Percentiles rank a stretch among this genome's conserved stretches.
These are phyloP conservation scores for Cercospora beticola DNA, from an alignment of 2,329 filamentous ascomycete species.

Conservation along the genomic window DNA sequence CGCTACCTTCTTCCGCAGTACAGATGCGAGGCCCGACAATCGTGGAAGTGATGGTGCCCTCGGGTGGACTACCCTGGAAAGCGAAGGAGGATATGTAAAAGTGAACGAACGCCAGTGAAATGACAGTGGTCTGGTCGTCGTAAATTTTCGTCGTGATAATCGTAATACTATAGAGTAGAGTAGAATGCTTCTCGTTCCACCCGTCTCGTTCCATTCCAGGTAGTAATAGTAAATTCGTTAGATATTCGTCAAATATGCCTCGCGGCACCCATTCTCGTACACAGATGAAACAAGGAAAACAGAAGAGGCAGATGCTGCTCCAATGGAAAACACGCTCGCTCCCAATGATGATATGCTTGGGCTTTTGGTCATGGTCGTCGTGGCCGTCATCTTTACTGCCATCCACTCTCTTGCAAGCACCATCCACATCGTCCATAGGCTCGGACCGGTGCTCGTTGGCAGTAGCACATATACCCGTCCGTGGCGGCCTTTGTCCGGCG, in stretches of 20 bases:
- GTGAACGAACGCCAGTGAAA: background rate
- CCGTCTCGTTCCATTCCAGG: too few relatives aligned
- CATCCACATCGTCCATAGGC: constrained; percentile 46
- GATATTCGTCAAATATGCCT: constrained; percentile 25
- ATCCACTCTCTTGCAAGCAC: constrained; percentile 47
- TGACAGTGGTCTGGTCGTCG: background rate
- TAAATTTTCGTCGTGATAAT: background rate
- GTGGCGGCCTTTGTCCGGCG: constrained; percentile 1
- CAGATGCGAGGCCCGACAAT: too few relatives aligned
- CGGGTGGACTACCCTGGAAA: too few relatives aligned
- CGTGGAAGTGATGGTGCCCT: too few relatives aligned
- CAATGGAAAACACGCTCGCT: background rate
- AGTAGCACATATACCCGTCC: constrained; percentile 34
- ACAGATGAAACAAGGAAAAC: background rate
- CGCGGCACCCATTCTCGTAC: constrained; percentile 27
- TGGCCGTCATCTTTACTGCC: constrained; percentile 24
- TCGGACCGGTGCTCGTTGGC: constrained; percentile 40
- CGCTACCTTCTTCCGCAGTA: too few relatives aligned
- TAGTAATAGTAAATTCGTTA: background rate
- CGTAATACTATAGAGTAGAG: background rate
- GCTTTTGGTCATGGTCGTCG: background rate
- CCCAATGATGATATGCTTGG: background rate
- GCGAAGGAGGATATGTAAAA: too few relatives aligned
- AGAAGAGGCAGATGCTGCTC: background rate
- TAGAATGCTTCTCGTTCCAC: background rate